Base-by-base conservation (phyloP, 306 rosid species). In the Medicago arabica region DNA sequence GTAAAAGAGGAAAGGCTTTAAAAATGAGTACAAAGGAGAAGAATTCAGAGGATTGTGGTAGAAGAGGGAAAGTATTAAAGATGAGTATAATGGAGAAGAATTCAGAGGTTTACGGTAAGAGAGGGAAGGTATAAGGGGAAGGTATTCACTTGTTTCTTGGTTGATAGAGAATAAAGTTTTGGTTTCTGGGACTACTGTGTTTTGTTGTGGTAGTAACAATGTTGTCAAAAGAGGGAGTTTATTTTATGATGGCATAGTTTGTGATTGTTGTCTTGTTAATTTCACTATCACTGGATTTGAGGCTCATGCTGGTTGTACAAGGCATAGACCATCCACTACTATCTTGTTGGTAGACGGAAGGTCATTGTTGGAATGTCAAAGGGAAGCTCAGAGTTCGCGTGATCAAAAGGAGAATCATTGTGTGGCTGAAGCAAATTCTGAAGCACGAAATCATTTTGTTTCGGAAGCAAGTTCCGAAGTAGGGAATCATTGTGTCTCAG, bases 331-430 rank as follows among this genome's bases (percentile, higher is more conserved):
- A 4, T 78, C 88, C 4, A 84, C 89, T 9, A 80, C 72, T 47
- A 90, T 90, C 49, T 69, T 83, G 44, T 71, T 92, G 40, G 90
- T 86, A 58, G 90, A 88, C 49, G 92, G 94, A 38, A 88, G 90
- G 77, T 83, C 89, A 0, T 51, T 90, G 68, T 0, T 58, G 10
- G 86, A 87, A 75, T 90, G 95, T 73, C 85, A 85, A 50, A 80
- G 3, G 7, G 80, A 83, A 51, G 68, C 72, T 7, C 8, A 46
- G 28, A 17, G 25, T 28, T 60, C 1, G 3, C 1, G 19, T 60
- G 18, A n/a, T 28, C 12, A 31, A 31, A 7, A 34, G 1, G 43
- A 2, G 12, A 21, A 25, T 60, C 19, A 13, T 60, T 28, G 31
- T 13, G 16, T 60, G 2, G 17, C 10, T 5, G 40, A 28, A 28